Base-by-base conservation (phyloP, 805 yeast species). In the Barnettozyma vustinii region DNA sequence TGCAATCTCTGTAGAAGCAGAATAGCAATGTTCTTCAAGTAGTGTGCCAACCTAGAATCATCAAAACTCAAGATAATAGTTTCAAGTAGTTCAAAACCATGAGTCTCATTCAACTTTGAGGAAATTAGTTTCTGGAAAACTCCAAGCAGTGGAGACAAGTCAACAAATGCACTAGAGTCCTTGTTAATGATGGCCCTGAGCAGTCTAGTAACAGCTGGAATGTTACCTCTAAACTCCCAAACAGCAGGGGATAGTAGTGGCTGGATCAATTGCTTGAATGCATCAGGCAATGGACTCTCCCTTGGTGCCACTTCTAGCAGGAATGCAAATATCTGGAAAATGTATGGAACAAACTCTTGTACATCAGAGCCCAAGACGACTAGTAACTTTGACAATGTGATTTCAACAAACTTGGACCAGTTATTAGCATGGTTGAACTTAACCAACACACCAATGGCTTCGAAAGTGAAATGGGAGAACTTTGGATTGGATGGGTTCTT, bases 401-500 rank as follows among this genome's bases (percentile, higher is more conserved):
- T 50, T 1, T 70, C 67, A 16, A 73, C 59, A 25, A 72, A 60
- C 12, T 61, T 53, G 5, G 65, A 49, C 39, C 70, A 61, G 37
- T 72, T 67, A 21, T 2, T 56, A 35, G 68, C 61, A 8, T 66
- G 58, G 50, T 67, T 65, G 60, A 66, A 83, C 55, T 83, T 83
- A 50, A 91, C 69, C 44, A 91, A 69, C 5, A 83, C 84, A 23
- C 94, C 92, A 50, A 94, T 74, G 9, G 96, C 76, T 71, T 94
- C 99, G 64, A 94, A 94, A 4, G 87, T 75, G 62, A 83, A 95
- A 66, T 94, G 99, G 7, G 90, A 79, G 61, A 94, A 94, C 58
- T 84, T 80, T 40, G 99, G 99, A 67, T 94, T 94, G 5, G 98
- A 87, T 6, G 99, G 99, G 60, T 94, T 94, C 57, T 81, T 83